Percentiles rank a stretch among this genome's conserved stretches.
Evolutionary conservation across 768 basidiomycete genomes (phyloP).

Genomic region (Termitomyces sp.): DNA sequence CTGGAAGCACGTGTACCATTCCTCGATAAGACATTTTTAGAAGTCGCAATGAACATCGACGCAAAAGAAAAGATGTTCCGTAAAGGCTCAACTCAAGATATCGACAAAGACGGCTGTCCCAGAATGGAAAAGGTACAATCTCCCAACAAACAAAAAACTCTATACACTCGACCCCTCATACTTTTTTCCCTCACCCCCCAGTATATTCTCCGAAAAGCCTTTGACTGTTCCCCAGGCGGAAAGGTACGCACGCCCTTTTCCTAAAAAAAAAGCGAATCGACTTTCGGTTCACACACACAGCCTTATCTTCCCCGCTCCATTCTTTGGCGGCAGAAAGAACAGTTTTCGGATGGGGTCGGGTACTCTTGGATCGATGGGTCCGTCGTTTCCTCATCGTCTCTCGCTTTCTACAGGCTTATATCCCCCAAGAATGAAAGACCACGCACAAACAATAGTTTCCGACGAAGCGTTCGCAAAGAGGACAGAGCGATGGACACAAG

Average conservation of each 20-base stretch:
- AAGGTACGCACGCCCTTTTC: constrained; percentile 40
- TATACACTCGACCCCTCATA: too few relatives aligned
- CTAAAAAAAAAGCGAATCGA: background rate
- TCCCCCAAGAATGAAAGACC: constrained; percentile 78
- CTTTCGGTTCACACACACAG: constrained; percentile 30
- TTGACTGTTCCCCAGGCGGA: constrained; percentile 80
- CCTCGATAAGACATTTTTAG: constrained; percentile 95
- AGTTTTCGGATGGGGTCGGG: constrained; percentile 98
- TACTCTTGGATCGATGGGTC: constrained; percentile 99
- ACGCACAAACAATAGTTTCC: constrained; percentile 70
- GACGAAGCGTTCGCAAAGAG: constrained; percentile 79
- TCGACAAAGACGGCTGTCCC: constrained; percentile 84
- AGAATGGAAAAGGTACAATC: constrained; percentile 88
- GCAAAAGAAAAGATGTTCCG: constrained; percentile 85
- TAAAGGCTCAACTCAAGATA: constrained; percentile 70
- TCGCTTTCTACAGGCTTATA: too few relatives aligned
- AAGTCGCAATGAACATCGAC: constrained; percentile 89
- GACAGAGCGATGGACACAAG: constrained; percentile 69
- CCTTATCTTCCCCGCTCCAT: constrained; percentile 93
- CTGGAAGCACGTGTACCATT: constrained; percentile 98
- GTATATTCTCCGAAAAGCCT: constrained; percentile 96
- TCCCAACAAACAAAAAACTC: background rate
- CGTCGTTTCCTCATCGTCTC: constrained; percentile 16
- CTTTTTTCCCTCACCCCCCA: constrained; percentile 22
- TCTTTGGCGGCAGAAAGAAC: constrained; percentile 98